Base-by-base conservation (phyloP, 2,329 filamentous ascomycete genomes). In the Cercospora sp. region DNA sequence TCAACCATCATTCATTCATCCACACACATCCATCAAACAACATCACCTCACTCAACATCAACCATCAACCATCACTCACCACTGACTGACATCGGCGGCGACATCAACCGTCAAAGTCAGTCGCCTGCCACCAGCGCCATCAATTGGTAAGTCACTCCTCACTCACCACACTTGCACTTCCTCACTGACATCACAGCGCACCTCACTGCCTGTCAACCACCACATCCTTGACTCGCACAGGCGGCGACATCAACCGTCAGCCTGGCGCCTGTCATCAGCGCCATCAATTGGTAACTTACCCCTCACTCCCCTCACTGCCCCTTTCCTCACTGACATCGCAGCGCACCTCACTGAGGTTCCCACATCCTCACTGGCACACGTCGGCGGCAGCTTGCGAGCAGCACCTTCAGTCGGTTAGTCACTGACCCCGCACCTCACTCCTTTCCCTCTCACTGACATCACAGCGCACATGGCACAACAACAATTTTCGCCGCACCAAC, bases 21-120 rank as follows among this genome's bases (percentile, higher is more conserved):
- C 12, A 53, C 55, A 59, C 55, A 36, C 55, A 33, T 59, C 28
- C 28, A 20, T 53, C 55, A 58, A 58, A 58, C 55, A 59, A 59
- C 55, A 33, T 20, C 55, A 31, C 13, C 26, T 33, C 18, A 31
- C 16, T 59, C 26, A 58, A 26, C 7, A 7, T 58, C 53, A 31
- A 18, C 53, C 28, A 33, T 30, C 55, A 59, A 12, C 55, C 28
- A 33, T 30, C 55, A 59, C 16, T 23, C 55, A 59, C 20, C 55
- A 59, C 55, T 59, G 26, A 59, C 55, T 59, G 20, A 12, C 28
- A 30, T 36, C 18, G 55, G 28, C 30, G 55, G 31, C 55, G 31
- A 18, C 55, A 59, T 59, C 55, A 59, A 33, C 23, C 18, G 48
- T 39, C 48, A 53, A 53, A 53, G 48, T 53, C 28, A 59, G 28